phyloP scores from a whole-genome alignment of 176 grass and related monocot genomes.

The Paspalum notatum region DNA sequence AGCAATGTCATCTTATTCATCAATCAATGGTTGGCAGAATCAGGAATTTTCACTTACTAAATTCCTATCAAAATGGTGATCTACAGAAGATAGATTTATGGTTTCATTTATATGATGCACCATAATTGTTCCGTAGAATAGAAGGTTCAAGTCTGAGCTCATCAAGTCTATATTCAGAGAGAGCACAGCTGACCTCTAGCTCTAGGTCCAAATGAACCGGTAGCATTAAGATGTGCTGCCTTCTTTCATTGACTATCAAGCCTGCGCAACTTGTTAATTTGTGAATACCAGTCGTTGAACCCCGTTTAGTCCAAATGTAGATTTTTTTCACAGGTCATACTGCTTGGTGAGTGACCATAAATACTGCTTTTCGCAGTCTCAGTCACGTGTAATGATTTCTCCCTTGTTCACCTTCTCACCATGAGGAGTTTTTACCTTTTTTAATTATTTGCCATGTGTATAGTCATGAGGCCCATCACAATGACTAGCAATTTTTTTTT shows the following conservation, averaged over 20 bases:
- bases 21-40: constrained; percentile 22
- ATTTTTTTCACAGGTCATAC: constrained; percentile 25
- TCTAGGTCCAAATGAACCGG: constrained; percentile 35
- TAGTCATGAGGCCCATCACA: constrained; percentile 26
- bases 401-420: constrained; percentile 17
- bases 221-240: constrained; percentile 32
- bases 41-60: constrained; percentile 17
- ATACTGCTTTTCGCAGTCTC: constrained; percentile 3
- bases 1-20: constrained; percentile 17
- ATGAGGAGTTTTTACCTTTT: constrained; percentile 33
- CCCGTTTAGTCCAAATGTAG: constrained; percentile 27
- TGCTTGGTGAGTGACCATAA: constrained; percentile 24
- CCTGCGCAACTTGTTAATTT: constrained; percentile 26
- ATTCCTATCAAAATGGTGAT: constrained; percentile 30
- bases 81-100: constrained; percentile 30
- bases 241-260: constrained; percentile 26
- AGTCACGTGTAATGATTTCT: constrained; percentile 4
- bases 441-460: constrained; percentile 55
- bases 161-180: constrained; percentile 28
- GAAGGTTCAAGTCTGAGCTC: constrained; percentile 19
- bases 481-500: constrained; percentile 16
- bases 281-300: constrained; percentile 38
- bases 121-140: constrained; percentile 31
- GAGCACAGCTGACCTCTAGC: constrained; percentile 18
- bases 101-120: constrained; percentile 28